Conservation (phyloP, 148 eudicot species). For the Oxyria digyna region DNA sequence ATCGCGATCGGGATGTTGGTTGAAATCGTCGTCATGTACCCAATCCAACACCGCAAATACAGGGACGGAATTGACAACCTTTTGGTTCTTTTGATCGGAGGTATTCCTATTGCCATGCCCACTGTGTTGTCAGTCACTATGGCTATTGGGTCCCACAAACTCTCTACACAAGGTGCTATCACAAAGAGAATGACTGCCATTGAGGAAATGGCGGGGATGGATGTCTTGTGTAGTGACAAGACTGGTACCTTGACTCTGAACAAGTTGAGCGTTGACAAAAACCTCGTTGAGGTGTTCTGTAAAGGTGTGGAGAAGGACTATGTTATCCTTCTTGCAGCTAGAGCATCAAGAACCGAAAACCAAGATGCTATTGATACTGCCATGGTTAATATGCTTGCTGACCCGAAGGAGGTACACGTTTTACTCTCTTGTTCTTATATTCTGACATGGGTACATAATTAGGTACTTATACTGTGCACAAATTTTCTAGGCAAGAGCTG, state of each 20-base stretch:
- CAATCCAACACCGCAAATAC: slow-evolving; percentile 41
- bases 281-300: slow-evolving; percentile 43
- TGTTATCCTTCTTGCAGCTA: slow-evolving; percentile 43
- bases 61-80: slow-evolving; percentile 66
- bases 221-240: slow-evolving; percentile 66
- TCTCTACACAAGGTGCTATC: slow-evolving; percentile 35
- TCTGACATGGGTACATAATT: background rate
- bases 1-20: slow-evolving; percentile 61
- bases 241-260: slow-evolving; percentile 59
- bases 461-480: slow-evolving; percentile 4
- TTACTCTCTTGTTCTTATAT: background rate
- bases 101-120: slow-evolving; percentile 91
- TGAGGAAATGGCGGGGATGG: slow-evolving; percentile 67
- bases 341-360: slow-evolving; percentile 38
- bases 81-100: slow-evolving; percentile 67
- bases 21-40: slow-evolving; percentile 61
- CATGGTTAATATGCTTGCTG: slow-evolving; percentile 56
- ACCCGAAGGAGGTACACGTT: slow-evolving; percentile 47
- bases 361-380: slow-evolving; percentile 52
- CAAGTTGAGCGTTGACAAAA: slow-evolving; percentile 44
- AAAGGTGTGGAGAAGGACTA: slow-evolving; percentile 52
- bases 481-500: slow-evolving; percentile 29
- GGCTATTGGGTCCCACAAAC: slow-evolving; percentile 81
- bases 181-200: slow-evolving; percentile 70
- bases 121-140: slow-evolving; percentile 78